Conservation (phyloP, 176 grass and related monocot genomes). For the Carex pumila region DNA sequence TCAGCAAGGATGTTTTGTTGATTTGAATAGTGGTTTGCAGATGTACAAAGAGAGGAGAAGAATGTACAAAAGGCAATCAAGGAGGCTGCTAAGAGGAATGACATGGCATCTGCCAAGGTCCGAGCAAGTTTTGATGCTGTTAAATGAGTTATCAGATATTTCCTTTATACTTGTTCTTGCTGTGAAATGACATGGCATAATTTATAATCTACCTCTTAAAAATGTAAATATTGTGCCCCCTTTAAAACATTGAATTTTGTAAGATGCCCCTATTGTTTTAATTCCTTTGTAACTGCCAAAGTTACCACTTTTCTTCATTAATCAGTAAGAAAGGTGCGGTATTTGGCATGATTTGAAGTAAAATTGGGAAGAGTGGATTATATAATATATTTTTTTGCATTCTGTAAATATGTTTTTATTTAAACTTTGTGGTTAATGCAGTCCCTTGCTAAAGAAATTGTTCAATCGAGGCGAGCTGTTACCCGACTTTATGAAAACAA, state of each 20-base stretch:
- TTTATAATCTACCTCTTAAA: not conserved
- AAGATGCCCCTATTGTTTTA: not conserved
- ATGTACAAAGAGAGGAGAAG: slow-evolving; percentile 87
- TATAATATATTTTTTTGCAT: not conserved
- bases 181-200: not conserved
- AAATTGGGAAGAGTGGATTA: not conserved
- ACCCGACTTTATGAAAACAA: slow-evolving; percentile 93
- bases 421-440: not conserved
- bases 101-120: slow-evolving; percentile 91
- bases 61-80: slow-evolving; percentile 87
- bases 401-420: not conserved
- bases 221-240: not conserved
- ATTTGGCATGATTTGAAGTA: not conserved
- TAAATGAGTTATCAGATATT: not conserved
- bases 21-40: slow-evolving; percentile 23
- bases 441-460: slow-evolving; percentile 80
- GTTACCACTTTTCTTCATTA: not conserved
- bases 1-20: not conserved
- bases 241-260: not conserved
- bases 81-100: slow-evolving; percentile 82
- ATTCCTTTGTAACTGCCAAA: not conserved
- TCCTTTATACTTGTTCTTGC: not conserved
- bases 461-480: slow-evolving; percentile 67
- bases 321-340: not conserved
- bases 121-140: not conserved